Evolutionary conservation across 2,329 filamentous ascomycete species (phyloP).

Genomic region (Sporothrix dimorphospora): DNA sequence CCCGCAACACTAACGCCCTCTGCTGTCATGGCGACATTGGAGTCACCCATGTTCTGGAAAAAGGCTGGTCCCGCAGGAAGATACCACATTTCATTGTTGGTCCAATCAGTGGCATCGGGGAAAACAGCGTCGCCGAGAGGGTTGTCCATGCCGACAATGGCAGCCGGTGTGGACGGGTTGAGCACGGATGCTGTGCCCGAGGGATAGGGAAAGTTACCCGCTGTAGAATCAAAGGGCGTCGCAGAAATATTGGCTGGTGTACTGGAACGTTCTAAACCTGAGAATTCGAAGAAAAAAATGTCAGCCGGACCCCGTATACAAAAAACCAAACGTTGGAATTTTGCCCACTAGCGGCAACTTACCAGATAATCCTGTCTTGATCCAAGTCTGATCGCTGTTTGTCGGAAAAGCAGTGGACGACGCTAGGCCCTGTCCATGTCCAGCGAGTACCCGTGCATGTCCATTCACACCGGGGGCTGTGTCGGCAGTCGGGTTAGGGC

Average conservation of each 20-base stretch:
- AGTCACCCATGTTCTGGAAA: slow-evolving; percentile 66
- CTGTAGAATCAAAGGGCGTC: slow-evolving; percentile 62
- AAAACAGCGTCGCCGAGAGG: slow-evolving; percentile 47
- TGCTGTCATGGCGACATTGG: slow-evolving; percentile 66
- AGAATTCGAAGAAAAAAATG: not conserved
- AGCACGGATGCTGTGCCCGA: slow-evolving; percentile 52
- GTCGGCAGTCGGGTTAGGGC: slow-evolving; percentile 21
- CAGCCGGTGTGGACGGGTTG: slow-evolving; percentile 53
- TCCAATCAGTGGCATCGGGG: slow-evolving; percentile 54
- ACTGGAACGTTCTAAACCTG: slow-evolving; percentile 44
- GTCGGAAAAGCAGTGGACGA: not conserved
- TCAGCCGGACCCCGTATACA: not conserved
- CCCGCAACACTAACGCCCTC: slow-evolving; percentile 70
- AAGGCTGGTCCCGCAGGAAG: slow-evolving; percentile 65
- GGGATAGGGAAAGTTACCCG: slow-evolving; percentile 59
- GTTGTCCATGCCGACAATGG: slow-evolving; percentile 38
- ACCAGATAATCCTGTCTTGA: not conserved
- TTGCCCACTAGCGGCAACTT: not conserved
- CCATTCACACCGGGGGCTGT: not conserved
- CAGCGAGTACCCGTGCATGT: not conserved
- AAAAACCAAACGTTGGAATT: too few species aligned
- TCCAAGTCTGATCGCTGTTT: slow-evolving; percentile 10
- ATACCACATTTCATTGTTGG: slow-evolving; percentile 67
- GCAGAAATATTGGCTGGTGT: slow-evolving; percentile 61
- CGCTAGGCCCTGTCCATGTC: not conserved